These are phyloP conservation scores for Myriosclerotinia curreyana DNA, from an alignment of 2,329 filamentous ascomycete genomes.

Conservation along the genomic window DNA sequence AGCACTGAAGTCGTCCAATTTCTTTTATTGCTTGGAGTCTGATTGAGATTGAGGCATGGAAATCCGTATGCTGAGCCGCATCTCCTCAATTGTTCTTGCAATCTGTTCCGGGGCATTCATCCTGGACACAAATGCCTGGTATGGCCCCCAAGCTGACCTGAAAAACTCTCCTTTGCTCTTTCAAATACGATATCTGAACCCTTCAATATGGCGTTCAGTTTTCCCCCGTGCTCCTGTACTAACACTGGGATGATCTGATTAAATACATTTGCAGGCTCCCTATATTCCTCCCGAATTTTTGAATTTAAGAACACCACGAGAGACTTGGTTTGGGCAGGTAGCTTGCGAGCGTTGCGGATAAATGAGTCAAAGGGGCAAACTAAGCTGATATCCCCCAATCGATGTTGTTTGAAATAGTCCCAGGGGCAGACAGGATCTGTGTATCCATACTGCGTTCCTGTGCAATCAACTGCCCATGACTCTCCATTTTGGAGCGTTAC, in stretches of 20 bases:
- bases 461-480: background rate
- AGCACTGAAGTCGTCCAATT: background rate
- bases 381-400: background rate
- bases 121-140: background rate
- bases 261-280: background rate
- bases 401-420: background rate
- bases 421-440: background rate
- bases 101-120: background rate
- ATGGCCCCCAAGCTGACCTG: background rate
- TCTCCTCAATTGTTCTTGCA: background rate
- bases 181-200: background rate
- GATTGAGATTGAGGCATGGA: background rate
- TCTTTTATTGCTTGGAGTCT: background rate
- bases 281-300: background rate
- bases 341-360: background rate
- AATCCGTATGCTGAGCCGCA: too few relatives aligned
- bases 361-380: background rate
- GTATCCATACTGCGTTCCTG: background rate
- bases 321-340: background rate
- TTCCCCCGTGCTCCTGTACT: background rate
- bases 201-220: background rate
- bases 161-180: background rate
- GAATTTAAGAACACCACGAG: background rate
- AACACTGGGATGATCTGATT: background rate
- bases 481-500: constrained; percentile 1